These are phyloP conservation scores for Inonotus obliquus DNA, from an alignment of 1,284 basidiomycete species.

Conservation along the genomic window DNA sequence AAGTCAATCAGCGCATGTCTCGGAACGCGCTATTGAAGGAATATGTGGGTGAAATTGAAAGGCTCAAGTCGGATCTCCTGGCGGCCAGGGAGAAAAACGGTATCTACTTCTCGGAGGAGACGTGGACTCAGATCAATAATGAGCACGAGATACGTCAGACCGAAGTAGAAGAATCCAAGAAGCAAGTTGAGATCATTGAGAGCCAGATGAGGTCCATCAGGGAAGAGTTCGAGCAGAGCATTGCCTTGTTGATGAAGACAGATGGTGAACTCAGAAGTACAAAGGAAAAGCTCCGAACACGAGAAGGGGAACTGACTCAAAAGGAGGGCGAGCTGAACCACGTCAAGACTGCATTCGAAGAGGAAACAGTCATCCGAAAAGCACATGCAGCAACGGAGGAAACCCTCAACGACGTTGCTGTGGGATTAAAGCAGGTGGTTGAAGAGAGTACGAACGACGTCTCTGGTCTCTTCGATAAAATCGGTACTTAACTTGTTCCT, in stretches of 20 bases:
- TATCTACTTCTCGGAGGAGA: slow-evolving; percentile 86
- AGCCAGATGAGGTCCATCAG: slow-evolving; percentile 75
- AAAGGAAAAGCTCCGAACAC: slow-evolving; percentile 51
- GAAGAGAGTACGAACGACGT: slow-evolving; percentile 72
- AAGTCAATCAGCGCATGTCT: slow-evolving; percentile 93
- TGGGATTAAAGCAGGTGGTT: slow-evolving; percentile 60
- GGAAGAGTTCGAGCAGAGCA: slow-evolving; percentile 88
- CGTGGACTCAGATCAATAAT: slow-evolving; percentile 77
- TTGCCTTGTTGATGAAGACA: slow-evolving; percentile 66
- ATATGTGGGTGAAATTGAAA: slow-evolving; percentile 93
- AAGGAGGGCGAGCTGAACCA: slow-evolving; percentile 52
- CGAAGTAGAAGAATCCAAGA: slow-evolving; percentile 76
- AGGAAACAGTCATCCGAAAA: slow-evolving; percentile 72
- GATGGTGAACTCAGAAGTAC: slow-evolving; percentile 72
- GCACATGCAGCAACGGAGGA: slow-evolving; percentile 77
- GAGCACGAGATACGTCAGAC: slow-evolving; percentile 75
- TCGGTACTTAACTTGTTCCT: slow-evolving; percentile 48
- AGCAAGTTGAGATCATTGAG: slow-evolving; percentile 79
- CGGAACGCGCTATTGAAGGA: slow-evolving; percentile 91
- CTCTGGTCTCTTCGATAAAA: slow-evolving; percentile 74
- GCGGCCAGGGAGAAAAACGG: slow-evolving; percentile 94
- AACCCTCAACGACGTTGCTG: slow-evolving; percentile 66
- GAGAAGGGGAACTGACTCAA: slow-evolving; percentile 48
- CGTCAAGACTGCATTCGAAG: slow-evolving; percentile 58
- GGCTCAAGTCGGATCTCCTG: slow-evolving; percentile 85